Percentiles rank a stretch among this genome's conserved stretches.
These are phyloP conservation scores for Termitomyces eurrhizus DNA, from an alignment of 768 basidiomycete genomes.

Conservation along the genomic window DNA sequence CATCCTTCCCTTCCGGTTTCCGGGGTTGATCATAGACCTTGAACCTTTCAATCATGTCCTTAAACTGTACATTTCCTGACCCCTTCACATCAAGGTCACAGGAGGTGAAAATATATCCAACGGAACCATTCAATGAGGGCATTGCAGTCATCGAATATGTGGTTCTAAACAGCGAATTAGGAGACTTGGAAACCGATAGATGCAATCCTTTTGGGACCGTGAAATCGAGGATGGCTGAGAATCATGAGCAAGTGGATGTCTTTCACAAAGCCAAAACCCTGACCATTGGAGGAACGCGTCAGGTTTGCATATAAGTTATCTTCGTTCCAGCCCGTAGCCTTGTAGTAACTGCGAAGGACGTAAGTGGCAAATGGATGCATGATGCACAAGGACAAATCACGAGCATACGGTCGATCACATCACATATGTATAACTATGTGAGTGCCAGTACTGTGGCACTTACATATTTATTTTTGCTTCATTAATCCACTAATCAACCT, in stretches of 20 bases:
- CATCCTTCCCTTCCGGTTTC: constrained; percentile 70
- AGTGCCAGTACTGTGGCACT: too few species aligned
- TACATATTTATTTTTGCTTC: too few species aligned
- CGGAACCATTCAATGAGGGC: constrained; percentile 87
- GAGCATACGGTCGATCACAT: neutral
- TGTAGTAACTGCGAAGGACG: constrained; percentile 86
- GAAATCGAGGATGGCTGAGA: constrained; percentile 86
- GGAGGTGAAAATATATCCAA: constrained; percentile 92
- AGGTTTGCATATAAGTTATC: constrained; percentile 91
- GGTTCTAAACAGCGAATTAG: constrained; percentile 84
- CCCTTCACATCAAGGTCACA: constrained; percentile 71
- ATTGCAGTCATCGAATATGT: constrained; percentile 92
- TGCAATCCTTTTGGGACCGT: constrained; percentile 77
- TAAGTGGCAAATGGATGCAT: constrained; percentile 90
- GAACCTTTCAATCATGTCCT: constrained; percentile 88
- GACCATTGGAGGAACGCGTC: constrained; percentile 86
- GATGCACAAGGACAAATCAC: neutral
- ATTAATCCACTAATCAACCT: neutral
- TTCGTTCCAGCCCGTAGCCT: constrained; percentile 94
- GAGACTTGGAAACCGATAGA: constrained; percentile 81
- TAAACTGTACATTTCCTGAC: constrained; percentile 73
- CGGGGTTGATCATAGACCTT: constrained; percentile 79
- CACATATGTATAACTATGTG: neutral
- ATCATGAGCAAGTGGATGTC: neutral
- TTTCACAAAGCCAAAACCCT: constrained; percentile 9